phyloP scores from a whole-genome alignment of 805 yeast species.

The Saccharomyces mikatae region DNA sequence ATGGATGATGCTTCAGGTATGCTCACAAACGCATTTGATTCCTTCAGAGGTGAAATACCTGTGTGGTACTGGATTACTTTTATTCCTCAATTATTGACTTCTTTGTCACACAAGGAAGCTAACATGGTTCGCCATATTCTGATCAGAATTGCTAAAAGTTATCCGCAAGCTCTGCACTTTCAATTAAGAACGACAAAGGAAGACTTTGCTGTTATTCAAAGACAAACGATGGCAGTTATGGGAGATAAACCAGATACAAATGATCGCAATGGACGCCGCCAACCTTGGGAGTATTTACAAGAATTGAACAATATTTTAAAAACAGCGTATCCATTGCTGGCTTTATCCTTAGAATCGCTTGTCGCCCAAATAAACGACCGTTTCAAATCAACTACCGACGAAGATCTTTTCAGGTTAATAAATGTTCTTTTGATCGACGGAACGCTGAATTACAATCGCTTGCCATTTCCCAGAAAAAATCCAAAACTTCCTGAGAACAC shows the following conservation, averaged over 20 bases:
- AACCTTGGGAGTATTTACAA: slow-evolving; percentile 89
- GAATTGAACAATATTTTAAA: slow-evolving; percentile 92
- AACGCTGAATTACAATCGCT: slow-evolving; percentile 76
- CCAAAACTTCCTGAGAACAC: slow-evolving; percentile 86
- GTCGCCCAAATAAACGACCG: slow-evolving; percentile 93
- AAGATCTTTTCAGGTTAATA: slow-evolving; percentile 89
- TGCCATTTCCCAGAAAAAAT: slow-evolving; percentile 80
- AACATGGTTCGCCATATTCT: slow-evolving; percentile 78
- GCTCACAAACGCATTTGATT: slow-evolving; percentile 78
- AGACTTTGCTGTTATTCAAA: slow-evolving; percentile 79
- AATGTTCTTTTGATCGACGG: slow-evolving; percentile 92
- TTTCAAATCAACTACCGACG: slow-evolving; percentile 89
- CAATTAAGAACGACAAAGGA: slow-evolving; percentile 92
- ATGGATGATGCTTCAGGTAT: slow-evolving; percentile 80
- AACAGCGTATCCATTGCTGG: slow-evolving; percentile 91
- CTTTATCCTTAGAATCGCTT: slow-evolving; percentile 84
- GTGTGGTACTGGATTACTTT: slow-evolving; percentile 99
- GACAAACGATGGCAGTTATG: slow-evolving; percentile 55
- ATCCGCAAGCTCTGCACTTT: slow-evolving; percentile 96
- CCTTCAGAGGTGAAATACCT: slow-evolving; percentile 91
- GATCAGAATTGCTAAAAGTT: slow-evolving; percentile 87
- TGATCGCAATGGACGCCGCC: slow-evolving; percentile 35
- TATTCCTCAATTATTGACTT: slow-evolving; percentile 86
- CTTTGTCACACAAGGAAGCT: slow-evolving; percentile 88
- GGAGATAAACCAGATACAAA: slow-evolving; percentile 18